Evolutionary conservation across 2,329 filamentous ascomycete genomes (phyloP).

Genomic region (Orbilia quercus): DNA sequence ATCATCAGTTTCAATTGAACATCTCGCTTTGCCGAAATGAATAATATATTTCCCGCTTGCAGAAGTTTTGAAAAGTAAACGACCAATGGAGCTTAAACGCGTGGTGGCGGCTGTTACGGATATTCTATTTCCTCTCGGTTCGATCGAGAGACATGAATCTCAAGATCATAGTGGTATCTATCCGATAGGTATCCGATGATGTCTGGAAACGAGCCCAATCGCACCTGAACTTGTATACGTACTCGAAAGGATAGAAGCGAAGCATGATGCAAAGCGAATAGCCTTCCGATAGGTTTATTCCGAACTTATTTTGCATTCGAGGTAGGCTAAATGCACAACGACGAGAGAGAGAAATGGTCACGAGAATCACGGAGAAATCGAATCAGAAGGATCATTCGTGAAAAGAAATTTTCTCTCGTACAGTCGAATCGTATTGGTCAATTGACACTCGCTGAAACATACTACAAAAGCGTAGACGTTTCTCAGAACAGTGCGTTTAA

Average conservation of each 20-base stretch:
- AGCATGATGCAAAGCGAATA: background rate
- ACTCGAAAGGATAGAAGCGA: slow-evolving; percentile 2
- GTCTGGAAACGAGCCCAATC: background rate
- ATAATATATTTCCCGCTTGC: background rate
- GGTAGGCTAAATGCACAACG: slow-evolving; percentile 23
- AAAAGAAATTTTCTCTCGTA: too few species aligned
- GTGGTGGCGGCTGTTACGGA: slow-evolving; percentile 25
- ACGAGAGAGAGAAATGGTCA: slow-evolving; percentile 22
- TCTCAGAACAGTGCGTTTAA: background rate
- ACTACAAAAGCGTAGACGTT: slow-evolving; percentile 1
- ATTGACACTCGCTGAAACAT: slow-evolving; percentile 12
- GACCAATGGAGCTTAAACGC: slow-evolving; percentile 47
- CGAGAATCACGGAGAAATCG: slow-evolving; percentile 14
- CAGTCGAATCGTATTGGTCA: slow-evolving; percentile 1
- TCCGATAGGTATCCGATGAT: background rate
- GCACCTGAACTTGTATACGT: too few species aligned
- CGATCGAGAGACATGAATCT: background rate
- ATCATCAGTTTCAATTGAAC: background rate
- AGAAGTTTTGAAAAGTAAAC: background rate
- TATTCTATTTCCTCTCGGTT: background rate
- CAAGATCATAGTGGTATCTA: background rate
- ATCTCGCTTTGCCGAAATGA: background rate
- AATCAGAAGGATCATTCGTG: background rate
- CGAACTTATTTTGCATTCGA: background rate
- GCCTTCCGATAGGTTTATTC: slow-evolving; percentile 7